phyloP scores from a whole-genome alignment of 1,284 basidiomycete species.

The Ustilago esculenta region DNA sequence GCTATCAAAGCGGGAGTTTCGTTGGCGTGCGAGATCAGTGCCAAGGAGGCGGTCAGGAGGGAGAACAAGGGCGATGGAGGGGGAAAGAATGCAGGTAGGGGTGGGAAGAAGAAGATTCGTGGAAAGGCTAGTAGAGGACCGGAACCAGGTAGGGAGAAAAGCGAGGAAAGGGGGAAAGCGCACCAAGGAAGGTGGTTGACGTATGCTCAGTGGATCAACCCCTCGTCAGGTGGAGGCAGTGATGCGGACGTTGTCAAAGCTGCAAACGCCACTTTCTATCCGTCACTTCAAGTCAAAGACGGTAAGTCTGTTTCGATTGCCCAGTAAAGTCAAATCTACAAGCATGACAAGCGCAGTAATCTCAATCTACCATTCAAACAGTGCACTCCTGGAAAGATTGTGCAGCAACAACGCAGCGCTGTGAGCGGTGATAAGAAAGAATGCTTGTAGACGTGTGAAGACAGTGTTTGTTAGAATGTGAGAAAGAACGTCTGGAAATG shows the following conservation, averaged over 20 bases:
- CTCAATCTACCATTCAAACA: no score
- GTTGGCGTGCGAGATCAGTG: slow-evolving; percentile 13
- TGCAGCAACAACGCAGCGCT: no score
- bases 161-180: neutral
- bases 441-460: no score
- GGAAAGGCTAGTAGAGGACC: slow-evolving; percentile 1
- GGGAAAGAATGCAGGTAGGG: neutral
- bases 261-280: slow-evolving; percentile 22
- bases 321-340: no score
- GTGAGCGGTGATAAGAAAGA: no score
- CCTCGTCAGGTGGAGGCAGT: neutral
- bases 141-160: neutral
- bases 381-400: no score
- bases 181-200: slow-evolving; percentile 21
- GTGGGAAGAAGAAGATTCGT: slow-evolving; percentile 2
- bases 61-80: neutral
- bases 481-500: no score
- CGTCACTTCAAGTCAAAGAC: neutral
- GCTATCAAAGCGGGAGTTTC: slow-evolving; percentile 10
- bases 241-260: slow-evolving; percentile 13
- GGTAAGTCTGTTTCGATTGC: no score
- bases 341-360: no score
- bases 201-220: slow-evolving; percentile 27
- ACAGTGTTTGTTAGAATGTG: no score
- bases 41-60: neutral